These are phyloP conservation scores for Elaeagnus macrophylla DNA, from an alignment of 306 rosid species.

Conservation along the genomic window DNA sequence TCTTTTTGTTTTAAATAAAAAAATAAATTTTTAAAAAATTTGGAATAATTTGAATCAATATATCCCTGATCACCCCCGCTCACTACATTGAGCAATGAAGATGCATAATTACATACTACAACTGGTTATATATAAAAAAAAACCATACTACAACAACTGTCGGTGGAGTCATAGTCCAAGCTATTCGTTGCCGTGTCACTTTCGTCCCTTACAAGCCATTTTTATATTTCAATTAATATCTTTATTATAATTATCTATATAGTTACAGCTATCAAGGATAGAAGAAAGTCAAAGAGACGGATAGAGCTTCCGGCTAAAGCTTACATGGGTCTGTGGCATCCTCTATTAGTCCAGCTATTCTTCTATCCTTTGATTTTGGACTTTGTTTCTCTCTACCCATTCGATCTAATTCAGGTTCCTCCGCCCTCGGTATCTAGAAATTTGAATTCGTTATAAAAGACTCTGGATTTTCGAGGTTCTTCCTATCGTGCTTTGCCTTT, in stretches of 20 bases:
- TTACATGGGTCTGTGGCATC: constrained; percentile 9
- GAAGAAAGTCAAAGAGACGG: constrained; percentile 22
- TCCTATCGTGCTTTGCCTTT: no score
- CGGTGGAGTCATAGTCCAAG: constrained; percentile 41
- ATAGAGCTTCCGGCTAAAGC: constrained; percentile 12
- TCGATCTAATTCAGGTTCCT: not conserved
- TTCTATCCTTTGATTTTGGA: not conserved
- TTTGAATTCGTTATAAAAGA: not conserved
- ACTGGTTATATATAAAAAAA: no score
- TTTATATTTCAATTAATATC: not conserved
- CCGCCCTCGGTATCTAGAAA: not conserved
- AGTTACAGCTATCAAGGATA: constrained; percentile 39
- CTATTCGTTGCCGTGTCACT: constrained; percentile 44
- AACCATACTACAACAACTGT: constrained; percentile 41
- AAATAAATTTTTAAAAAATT: no score
- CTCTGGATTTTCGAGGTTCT: no score
- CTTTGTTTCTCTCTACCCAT: not conserved
- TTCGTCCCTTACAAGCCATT: constrained; percentile 38
- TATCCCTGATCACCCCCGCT: no score
- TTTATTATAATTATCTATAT: constrained; percentile 9
- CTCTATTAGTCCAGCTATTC: constrained; percentile 4
- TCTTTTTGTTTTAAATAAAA: no score
- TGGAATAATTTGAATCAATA: no score
- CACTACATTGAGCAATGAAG: no score
- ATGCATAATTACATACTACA: no score